Conservation (phyloP, 257 asterid genomes). For the Osmanthus fragrans region DNA sequence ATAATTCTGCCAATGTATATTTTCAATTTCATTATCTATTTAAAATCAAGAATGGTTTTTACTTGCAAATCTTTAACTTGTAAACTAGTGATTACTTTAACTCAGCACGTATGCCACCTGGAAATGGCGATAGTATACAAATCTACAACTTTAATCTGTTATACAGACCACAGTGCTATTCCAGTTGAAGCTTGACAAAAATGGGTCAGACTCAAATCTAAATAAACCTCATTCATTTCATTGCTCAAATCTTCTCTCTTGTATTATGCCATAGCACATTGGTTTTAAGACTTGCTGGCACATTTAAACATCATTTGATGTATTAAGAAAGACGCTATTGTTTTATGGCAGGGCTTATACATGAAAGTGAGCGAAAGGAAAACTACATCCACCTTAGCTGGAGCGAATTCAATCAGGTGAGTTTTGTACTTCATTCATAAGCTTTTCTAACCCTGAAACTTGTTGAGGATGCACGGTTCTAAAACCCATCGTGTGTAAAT, state of each 20-base stretch:
- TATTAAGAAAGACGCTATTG: not conserved
- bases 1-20: no score
- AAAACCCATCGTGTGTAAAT: no score
- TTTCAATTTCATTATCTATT: no score
- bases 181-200: no score
- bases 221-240: not conserved
- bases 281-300: not conserved
- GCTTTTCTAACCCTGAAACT: not conserved
- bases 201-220: not conserved
- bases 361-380: conserved; percentile 73
- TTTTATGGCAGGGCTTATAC: conserved; percentile 74
- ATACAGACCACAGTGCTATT: no score
- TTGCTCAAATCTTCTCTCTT: not conserved
- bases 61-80: no score
- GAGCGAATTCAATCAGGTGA: conserved; percentile 35
- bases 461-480: no score
- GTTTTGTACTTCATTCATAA: not conserved
- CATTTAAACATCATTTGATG: not conserved
- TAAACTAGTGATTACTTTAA: no score
- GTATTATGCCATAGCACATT: not conserved
- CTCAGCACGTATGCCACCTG: no score
- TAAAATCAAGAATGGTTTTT: no score
- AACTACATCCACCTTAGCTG: conserved; percentile 41
- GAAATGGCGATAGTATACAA: no score
- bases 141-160: no score